These are phyloP conservation scores for Alternaria tenuissima DNA, from an alignment of 2,329 filamentous ascomycete species.

Conservation along the genomic window DNA sequence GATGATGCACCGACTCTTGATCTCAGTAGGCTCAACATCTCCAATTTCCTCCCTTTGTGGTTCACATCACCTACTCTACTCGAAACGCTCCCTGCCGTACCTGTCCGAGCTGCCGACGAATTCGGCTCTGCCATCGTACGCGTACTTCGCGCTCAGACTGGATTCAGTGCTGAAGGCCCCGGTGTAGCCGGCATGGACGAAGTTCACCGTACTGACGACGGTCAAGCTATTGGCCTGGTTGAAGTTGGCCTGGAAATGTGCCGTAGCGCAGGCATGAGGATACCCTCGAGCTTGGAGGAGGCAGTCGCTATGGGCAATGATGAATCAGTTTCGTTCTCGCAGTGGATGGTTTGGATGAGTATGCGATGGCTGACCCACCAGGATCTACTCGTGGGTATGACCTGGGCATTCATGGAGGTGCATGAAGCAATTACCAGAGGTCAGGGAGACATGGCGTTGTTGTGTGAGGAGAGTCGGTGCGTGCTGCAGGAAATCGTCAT, in stretches of 20 bases:
- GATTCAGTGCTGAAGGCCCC: constrained; percentile 48
- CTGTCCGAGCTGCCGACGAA: constrained; percentile 44
- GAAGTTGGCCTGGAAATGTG: constrained; percentile 47
- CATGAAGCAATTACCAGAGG: constrained; percentile 20
- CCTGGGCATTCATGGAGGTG: constrained; percentile 43
- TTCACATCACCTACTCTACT: constrained; percentile 50
- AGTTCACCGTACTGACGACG: constrained; percentile 35
- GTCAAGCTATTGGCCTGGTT: constrained; percentile 39
- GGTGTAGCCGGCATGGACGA: constrained; percentile 55
- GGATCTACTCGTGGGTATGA: constrained; percentile 44
- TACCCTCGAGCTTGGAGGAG: constrained; percentile 34
- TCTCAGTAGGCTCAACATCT: constrained; percentile 1
- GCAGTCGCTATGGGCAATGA: constrained; percentile 26
- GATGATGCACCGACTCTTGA: background rate
- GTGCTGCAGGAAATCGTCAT: constrained; percentile 16
- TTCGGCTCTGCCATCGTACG: constrained; percentile 49
- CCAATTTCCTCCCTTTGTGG: constrained; percentile 50
- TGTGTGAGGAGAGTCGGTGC: background rate
- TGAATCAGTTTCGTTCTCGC: constrained; percentile 52
- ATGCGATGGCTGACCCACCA: constrained; percentile 31
- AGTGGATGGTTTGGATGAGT: constrained; percentile 24
- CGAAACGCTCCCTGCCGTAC: constrained; percentile 49
- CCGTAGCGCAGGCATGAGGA: constrained; percentile 16
- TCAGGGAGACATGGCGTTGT: background rate
- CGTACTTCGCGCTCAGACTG: constrained; percentile 52